Base-by-base conservation (phyloP, 164 flowering plant species). In the Sextonia rubra region DNA sequence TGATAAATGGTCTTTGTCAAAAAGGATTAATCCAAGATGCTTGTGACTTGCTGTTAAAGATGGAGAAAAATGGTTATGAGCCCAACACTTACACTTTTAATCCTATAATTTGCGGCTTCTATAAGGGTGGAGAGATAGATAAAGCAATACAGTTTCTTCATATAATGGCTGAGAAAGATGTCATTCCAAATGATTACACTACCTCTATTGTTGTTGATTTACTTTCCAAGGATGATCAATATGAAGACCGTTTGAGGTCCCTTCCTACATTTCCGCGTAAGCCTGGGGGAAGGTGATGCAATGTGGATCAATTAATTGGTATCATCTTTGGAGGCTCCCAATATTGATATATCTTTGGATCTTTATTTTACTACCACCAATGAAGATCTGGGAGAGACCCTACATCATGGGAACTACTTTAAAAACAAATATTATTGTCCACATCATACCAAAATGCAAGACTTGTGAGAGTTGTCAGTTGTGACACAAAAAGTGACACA, bases 11-110 rank as follows among this genome's bases (percentile, higher is more conserved):
- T 17, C 44, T 58, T 58, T 29, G 64, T 32, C 58, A 60, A 70
- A 47, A 17, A 30, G 64, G 49, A 17, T 17, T 12, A 18, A 25
- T 60, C 7, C 18, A 70, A 12, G 72, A 70, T 17, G 72, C 72
- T 30, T 5, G 22, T 58, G 48, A 56, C 1, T 32, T 56, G 64
- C 20, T 70, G 37, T 12, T 68, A 6, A 47, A 64, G 27, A 64
- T 29, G 67, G 2, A 81, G 66, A 77, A 71, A 17, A 86, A 77
- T 11, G 89, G 87, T 65, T 78, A 82, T 69, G 17, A 68, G 55
- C 91, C 88, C 8, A 76, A 83, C 82, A 68, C 73, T 0, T 68
- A 79, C 8, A 84, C 83, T 1, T 86, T 77, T 70, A 83, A 80
- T 77, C 72, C 80, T n/a, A 79, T 88, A n/a, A 70, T 88, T 79